These are phyloP conservation scores for Crithidia mellificae DNA, from an alignment of 208 protist genomes.

Conservation along the genomic window DNA sequence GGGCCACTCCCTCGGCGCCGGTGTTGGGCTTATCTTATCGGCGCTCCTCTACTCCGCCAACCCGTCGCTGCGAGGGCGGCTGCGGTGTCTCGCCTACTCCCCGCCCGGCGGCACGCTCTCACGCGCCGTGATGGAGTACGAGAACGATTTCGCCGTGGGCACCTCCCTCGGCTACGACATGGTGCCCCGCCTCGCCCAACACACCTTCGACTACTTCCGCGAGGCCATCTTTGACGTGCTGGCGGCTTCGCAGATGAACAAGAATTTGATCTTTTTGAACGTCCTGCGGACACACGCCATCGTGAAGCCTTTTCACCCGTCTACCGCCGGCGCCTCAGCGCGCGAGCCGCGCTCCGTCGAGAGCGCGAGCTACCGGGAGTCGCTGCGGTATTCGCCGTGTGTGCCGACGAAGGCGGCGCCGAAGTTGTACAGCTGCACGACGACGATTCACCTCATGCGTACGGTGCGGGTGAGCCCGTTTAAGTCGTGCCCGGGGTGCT, in stretches of 20 bases:
- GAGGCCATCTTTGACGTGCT: constrained; percentile 78
- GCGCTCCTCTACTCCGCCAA: constrained; percentile 61
- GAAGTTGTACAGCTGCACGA: constrained; percentile 65
- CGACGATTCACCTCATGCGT: constrained; percentile 74
- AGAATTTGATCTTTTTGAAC: constrained; percentile 72
- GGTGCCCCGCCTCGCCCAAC: constrained; percentile 70
- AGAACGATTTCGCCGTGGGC: constrained; percentile 59
- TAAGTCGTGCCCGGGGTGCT: constrained; percentile 16
- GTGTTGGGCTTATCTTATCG: constrained; percentile 71
- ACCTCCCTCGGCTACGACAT: constrained; percentile 82
- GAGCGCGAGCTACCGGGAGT: constrained; percentile 42
- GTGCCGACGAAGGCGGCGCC: constrained; percentile 15
- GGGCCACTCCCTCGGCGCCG: constrained; percentile 88
- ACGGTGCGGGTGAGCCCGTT: constrained; percentile 40
- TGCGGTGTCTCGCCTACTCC: constrained; percentile 78
- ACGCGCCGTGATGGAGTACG: constrained; percentile 65
- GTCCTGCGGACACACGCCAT: constrained; percentile 34
- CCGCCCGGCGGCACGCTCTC: constrained; percentile 81
- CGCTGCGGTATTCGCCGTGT: constrained; percentile 31
- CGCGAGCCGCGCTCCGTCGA: constrained; percentile 22
- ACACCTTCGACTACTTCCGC: constrained; percentile 79
- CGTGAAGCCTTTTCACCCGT: constrained; percentile 31
- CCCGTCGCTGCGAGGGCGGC: constrained; percentile 46
- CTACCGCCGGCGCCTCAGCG: background rate
- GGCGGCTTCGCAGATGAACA: constrained; percentile 53